Percentiles rank a stretch among this genome's conserved stretches.
These are phyloP conservation scores for Colletotrichum costaricense DNA, from an alignment of 2,329 filamentous ascomycete species.

Conservation along the genomic window DNA sequence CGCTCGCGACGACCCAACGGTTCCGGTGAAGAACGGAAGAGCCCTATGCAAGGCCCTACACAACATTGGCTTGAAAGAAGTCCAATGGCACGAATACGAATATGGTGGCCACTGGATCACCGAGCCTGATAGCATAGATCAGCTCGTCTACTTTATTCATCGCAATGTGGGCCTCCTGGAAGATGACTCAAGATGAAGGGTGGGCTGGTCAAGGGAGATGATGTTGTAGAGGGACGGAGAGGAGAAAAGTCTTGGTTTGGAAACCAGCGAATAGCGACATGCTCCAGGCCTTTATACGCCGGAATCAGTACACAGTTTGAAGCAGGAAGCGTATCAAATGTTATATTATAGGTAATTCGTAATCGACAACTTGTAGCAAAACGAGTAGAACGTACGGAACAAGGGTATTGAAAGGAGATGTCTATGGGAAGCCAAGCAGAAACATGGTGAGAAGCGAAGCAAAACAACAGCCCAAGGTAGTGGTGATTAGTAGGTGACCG, in stretches of 20 bases:
- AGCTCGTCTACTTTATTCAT: slow-evolving; percentile 37
- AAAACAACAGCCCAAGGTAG: background rate
- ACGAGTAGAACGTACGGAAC: background rate
- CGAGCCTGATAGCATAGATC: slow-evolving; percentile 42
- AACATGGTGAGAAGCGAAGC: background rate
- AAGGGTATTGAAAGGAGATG: background rate
- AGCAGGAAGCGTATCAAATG: background rate
- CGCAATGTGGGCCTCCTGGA: background rate
- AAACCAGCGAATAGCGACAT: too few species aligned
- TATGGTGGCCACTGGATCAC: slow-evolving; percentile 43
- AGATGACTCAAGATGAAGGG: background rate
- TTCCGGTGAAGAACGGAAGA: slow-evolving; percentile 42
- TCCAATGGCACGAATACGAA: slow-evolving; percentile 44
- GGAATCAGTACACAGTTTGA: background rate
- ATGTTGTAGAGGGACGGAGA: too few species aligned
- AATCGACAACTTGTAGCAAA: background rate
- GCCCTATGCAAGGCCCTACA: slow-evolving; percentile 38
- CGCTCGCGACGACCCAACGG: slow-evolving; percentile 42
- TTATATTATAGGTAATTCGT: background rate
- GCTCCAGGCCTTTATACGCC: background rate
- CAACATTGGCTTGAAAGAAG: background rate
- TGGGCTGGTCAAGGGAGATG: too few species aligned
- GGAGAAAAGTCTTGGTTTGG: background rate
- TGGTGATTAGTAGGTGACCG: slow-evolving; percentile 40
- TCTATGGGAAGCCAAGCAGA: background rate